Conservation (phyloP, 345 rosid species). For the Reutealis trisperma region DNA sequence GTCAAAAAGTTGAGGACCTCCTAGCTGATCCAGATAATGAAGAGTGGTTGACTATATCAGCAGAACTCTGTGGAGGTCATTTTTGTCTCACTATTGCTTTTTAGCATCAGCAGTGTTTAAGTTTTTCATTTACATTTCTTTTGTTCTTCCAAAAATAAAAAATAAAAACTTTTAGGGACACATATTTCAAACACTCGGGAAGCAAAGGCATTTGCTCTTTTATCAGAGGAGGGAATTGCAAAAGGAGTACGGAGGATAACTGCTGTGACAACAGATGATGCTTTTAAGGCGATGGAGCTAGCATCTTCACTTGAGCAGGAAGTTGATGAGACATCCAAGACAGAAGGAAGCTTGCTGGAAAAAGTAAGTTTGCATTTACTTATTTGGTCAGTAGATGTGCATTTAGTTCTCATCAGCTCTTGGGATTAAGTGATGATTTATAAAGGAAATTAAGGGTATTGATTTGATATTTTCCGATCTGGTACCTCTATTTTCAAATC, state of each 20-base stretch:
- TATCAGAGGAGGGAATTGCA: slow-evolving; percentile 94
- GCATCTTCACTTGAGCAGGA: slow-evolving; percentile 69
- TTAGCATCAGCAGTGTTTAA: slow-evolving; percentile 1
- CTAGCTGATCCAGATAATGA: slow-evolving; percentile 79
- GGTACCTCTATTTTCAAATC: too few species aligned
- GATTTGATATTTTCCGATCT: too few species aligned
- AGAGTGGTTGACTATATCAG: slow-evolving; percentile 68
- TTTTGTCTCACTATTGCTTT: slow-evolving; percentile 13
- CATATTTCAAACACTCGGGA: slow-evolving; percentile 88
- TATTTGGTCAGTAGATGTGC: neutral
- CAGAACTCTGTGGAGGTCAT: slow-evolving; percentile 95
- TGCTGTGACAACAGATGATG: slow-evolving; percentile 82
- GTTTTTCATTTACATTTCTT: slow-evolving; percentile 22
- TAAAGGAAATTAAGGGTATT: too few species aligned
- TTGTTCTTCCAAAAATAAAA: too few species aligned
- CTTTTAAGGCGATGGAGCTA: slow-evolving; percentile 65
- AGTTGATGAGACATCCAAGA: slow-evolving; percentile 60
- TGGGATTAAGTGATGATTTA: too few species aligned
- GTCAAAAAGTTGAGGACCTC: slow-evolving; percentile 74
- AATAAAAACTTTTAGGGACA: slow-evolving; percentile 52
- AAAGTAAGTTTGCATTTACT: slow-evolving; percentile 48
- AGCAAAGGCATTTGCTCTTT: slow-evolving; percentile 93
- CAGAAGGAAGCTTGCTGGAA: slow-evolving; percentile 73
- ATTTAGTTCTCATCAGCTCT: neutral
- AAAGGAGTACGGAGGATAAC: slow-evolving; percentile 88